Conservation (phyloP, 306 rosid species). For the Sophora flavescens region DNA sequence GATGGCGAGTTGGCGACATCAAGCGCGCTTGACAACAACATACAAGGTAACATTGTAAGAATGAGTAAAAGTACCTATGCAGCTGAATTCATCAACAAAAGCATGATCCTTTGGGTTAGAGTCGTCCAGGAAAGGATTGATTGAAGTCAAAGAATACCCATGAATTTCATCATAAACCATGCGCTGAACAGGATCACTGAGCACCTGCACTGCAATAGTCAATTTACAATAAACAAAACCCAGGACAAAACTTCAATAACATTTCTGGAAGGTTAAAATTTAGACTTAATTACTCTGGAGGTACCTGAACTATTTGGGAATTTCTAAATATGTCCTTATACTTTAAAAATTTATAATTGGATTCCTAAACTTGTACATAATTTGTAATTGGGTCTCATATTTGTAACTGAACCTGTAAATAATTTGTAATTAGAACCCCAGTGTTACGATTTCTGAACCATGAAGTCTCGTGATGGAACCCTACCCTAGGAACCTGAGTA, state of each 20-base stretch:
- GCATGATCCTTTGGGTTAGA: conserved; percentile 76
- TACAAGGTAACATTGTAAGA: conserved; percentile 13
- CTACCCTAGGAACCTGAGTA: too few relatives aligned
- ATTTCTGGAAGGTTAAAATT: conserved; percentile 28
- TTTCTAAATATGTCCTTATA: too few relatives aligned
- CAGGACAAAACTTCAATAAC: conserved; percentile 8
- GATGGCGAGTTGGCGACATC: background rate
- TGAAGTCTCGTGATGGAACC: too few relatives aligned
- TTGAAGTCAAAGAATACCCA: conserved; percentile 86
- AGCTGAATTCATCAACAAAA: conserved; percentile 93
- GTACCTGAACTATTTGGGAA: too few relatives aligned
- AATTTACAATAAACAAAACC: conserved; percentile 36
- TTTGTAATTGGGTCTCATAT: too few relatives aligned
- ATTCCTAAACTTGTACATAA: too few relatives aligned
- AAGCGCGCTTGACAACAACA: conserved; percentile 23
- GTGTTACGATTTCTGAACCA: too few relatives aligned
- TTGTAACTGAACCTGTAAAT: too few relatives aligned
- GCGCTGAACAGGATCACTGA: conserved; percentile 95
- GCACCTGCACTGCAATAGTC: conserved; percentile 79
- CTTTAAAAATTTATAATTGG: too few relatives aligned
- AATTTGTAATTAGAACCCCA: too few relatives aligned
- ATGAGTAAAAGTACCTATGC: conserved; percentile 71
- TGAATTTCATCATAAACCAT: conserved; percentile 93
- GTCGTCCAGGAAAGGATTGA: conserved; percentile 83
- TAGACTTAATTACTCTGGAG: too few relatives aligned